Evolutionary conservation across 352 stramenopile genomes (phyloP), one percentile per base, ranked within the genome.

Genomic region (Blastocystis sp.): DNA sequence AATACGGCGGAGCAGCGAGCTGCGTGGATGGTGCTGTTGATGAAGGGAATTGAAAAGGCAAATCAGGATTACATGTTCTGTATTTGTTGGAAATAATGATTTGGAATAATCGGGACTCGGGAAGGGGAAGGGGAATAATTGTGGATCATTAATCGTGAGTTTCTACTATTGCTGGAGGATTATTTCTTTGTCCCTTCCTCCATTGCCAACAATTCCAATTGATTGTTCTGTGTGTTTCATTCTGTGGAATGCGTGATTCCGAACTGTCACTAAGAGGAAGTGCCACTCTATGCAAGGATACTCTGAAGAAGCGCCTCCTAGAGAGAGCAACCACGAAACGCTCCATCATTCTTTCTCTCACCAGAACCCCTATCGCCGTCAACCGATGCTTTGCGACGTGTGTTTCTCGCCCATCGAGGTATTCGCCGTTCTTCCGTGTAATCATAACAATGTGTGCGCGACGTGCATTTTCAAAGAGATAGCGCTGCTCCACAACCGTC

Each of bases 381-480:
- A n/a, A 61, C n/a, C 12, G 16, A 85, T 85, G 74, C 55, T 39
- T 37, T 85, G 74, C 37, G 31, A 12, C 39, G 65, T 85, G 31
- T 85, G 74, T 41, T 85, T 65, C n/a, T 10, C 31, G 33, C 63
- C 50, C 16, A 67, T 85, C 33, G 74, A 85, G 39, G 51, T 85
- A 19, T 67, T 39, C 39, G 74, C 74, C 4, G 51, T 85, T 12
- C 51, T 85, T 19, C 74, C 74, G 2, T 85, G 74, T 69, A 45
- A 45, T 69, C 74, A 85, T 41, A 85, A 85, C 51, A 62, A 24
- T 2, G 63, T 37, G 24, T 85, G 74, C 10, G 39, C 55, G 9
- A 67, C 24, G 12, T 85, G 74, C 51, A 85, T 85, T 21, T 85
- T 85, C 29, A 85, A 85, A 37, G 74, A 85, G 51, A 85, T 85